Evolutionary conservation across 176 grass and related monocot genomes (phyloP).

Genomic region (Calamus simplicifolius): DNA sequence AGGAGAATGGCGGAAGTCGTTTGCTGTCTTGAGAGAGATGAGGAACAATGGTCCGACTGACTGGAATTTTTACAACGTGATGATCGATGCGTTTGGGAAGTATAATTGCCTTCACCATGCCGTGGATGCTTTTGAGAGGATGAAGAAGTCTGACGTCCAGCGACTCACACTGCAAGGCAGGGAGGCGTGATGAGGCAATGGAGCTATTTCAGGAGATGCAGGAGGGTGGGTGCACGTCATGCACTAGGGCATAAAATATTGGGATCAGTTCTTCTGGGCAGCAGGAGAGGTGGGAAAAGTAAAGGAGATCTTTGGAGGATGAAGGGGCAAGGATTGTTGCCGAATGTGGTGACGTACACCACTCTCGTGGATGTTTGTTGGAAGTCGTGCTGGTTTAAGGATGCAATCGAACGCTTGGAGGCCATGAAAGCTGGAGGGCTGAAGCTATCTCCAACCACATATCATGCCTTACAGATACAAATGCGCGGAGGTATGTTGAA

Average conservation of each 20-base stretch:
- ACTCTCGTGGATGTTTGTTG: constrained; percentile 95
- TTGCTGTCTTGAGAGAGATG: constrained; percentile 84
- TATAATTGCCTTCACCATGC: constrained; percentile 84
- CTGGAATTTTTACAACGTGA: constrained; percentile 91
- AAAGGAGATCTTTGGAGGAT: constrained; percentile 56
- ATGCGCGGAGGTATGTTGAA: constrained; percentile 63
- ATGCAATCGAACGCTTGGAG: constrained; percentile 84
- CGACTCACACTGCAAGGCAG: constrained; percentile 65
- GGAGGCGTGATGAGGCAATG: constrained; percentile 59
- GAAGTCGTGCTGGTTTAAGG: constrained; percentile 65
- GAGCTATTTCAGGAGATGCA: constrained; percentile 83
- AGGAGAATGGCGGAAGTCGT: constrained; percentile 87
- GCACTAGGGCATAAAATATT: constrained; percentile 80
- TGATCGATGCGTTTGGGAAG: constrained; percentile 95
- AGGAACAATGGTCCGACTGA: constrained; percentile 67
- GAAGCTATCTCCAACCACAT: constrained; percentile 69
- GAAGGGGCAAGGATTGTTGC: constrained; percentile 65
- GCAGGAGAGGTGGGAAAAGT: constrained; percentile 47
- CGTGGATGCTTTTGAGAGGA: constrained; percentile 76
- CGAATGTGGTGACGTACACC: constrained; percentile 82
- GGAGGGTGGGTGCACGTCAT: constrained; percentile 45
- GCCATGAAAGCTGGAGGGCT: constrained; percentile 74
- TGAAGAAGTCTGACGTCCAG: constrained; percentile 73
- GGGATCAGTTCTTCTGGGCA: constrained; percentile 80
- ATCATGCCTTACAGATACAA: constrained; percentile 90